phyloP scores from a whole-genome alignment of 106 monocot species.

The Dendrobium nobile region DNA sequence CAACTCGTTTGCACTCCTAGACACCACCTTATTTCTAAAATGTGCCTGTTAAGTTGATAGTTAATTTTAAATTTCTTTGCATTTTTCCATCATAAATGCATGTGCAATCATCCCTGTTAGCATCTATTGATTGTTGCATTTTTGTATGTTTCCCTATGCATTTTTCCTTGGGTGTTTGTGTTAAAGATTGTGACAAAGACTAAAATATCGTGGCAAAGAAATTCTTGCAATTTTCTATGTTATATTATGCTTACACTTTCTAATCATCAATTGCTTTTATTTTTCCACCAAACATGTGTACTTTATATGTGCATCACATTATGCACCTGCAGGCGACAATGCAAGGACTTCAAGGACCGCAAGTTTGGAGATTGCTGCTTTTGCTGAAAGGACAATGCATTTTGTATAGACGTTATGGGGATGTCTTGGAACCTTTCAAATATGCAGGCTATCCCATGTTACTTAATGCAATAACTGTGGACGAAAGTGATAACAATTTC shows the following conservation, averaged over 20 bases:
- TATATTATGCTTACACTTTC: background rate
- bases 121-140: background rate
- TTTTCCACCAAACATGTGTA: background rate
- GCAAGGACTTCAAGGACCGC: slow-evolving; percentile 99
- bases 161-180: background rate
- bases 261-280: background rate
- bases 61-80: background rate
- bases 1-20: too few species aligned
- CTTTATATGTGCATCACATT: background rate
- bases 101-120: background rate
- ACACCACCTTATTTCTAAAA: background rate
- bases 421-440: slow-evolving; percentile 97
- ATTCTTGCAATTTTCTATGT: background rate
- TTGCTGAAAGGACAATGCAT: slow-evolving; percentile 90
- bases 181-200: background rate
- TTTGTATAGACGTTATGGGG: slow-evolving; percentile 84
- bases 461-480: slow-evolving; percentile 90
- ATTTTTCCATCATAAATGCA: background rate
- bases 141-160: background rate
- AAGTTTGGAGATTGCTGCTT: slow-evolving; percentile 90
- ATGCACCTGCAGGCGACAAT: slow-evolving; percentile 69
- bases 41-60: background rate
- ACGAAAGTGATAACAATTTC: slow-evolving; percentile 87
- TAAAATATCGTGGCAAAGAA: background rate
- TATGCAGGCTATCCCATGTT: slow-evolving; percentile 99